Percentiles rank a stretch among this genome's conserved stretches.
Conservation (phyloP, 148 eudicot genomes). For the Arbutus unedo region DNA sequence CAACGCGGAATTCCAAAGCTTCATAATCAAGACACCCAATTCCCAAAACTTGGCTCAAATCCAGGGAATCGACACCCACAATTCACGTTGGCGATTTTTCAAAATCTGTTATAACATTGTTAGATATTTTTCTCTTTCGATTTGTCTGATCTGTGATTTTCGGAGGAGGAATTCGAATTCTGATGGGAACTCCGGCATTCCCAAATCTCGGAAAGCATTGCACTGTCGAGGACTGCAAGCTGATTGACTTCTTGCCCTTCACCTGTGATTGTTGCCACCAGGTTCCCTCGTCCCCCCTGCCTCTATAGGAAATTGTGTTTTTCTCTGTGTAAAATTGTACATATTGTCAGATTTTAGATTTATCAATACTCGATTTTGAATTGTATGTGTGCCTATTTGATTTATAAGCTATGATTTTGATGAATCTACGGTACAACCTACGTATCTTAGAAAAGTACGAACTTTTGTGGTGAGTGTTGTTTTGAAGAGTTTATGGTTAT, state of each 20-base stretch:
- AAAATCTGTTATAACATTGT: not conserved
- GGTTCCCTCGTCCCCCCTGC: conserved; percentile 22
- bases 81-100: not conserved
- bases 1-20: conserved; percentile 17
- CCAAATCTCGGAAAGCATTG: conserved; percentile 90
- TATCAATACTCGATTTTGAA: not conserved
- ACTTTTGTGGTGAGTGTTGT: not conserved
- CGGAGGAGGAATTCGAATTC: not conserved
- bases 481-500: not conserved
- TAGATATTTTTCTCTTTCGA: not conserved
- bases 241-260: conserved; percentile 89
- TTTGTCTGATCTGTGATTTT: not conserved
- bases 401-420: not conserved
- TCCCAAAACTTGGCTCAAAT: not conserved
- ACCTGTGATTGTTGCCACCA: conserved; percentile 81
- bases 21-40: not conserved
- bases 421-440: not conserved
- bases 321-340: not conserved
- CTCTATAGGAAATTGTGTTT: not conserved
- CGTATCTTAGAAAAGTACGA: not conserved
- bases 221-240: conserved; percentile 63
- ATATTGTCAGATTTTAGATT: not conserved
- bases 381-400: not conserved
- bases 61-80: not conserved
- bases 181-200: conserved; percentile 89